Conservation (phyloP, 2,329 filamentous ascomycete species). For the Myriosclerotinia duriaeana region DNA sequence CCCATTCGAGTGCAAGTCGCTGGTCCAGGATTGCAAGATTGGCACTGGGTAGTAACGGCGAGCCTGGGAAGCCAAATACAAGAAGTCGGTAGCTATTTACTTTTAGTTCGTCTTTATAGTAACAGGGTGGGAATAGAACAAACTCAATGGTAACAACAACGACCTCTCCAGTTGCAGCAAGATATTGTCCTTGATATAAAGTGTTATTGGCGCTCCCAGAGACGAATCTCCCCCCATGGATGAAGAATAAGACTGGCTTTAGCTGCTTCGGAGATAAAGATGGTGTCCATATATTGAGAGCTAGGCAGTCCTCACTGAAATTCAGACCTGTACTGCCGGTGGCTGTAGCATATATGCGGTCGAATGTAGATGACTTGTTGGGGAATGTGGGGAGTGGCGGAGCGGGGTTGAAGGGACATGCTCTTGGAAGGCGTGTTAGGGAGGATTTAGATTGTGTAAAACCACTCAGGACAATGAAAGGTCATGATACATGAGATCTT, state of each 20-base stretch:
- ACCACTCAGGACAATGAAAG: no score
- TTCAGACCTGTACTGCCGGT: background rate
- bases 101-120: background rate
- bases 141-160: constrained; percentile 18
- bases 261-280: constrained; percentile 38
- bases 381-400: background rate
- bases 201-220: constrained; percentile 43
- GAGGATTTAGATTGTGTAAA: background rate
- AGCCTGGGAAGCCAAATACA: constrained; percentile 25
- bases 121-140: background rate
- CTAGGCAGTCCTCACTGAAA: constrained; percentile 43
- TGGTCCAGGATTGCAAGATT: constrained; percentile 14
- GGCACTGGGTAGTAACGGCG: constrained; percentile 43
- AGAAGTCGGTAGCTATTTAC: constrained; percentile 15
- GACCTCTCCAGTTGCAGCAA: constrained; percentile 7
- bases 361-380: constrained; percentile 4
- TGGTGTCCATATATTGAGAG: constrained; percentile 44
- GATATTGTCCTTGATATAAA: constrained; percentile 10
- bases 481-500: background rate
- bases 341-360: constrained; percentile 12
- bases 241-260: constrained; percentile 48
- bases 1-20: constrained; percentile 19
- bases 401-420: constrained; percentile 11
- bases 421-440: constrained; percentile 2
- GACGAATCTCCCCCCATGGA: constrained; percentile 47